A percentile compares a stretch with the other conserved stretches of the same genome.
Conservation (phyloP, 441 rosid species). For the Corymbia citriodora region DNA sequence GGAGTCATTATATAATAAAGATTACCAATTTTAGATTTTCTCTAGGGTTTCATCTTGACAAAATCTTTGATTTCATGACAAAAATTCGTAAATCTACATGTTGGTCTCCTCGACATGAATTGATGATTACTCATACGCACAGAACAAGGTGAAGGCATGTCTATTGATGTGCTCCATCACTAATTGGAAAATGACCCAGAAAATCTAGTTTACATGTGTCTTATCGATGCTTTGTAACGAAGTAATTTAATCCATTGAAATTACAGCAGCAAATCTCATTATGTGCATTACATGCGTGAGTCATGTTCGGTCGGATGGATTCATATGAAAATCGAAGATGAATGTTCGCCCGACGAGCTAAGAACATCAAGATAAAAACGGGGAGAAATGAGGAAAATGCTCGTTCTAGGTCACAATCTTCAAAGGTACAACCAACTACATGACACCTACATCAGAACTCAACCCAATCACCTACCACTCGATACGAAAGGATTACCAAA, state of each 20-base stretch:
- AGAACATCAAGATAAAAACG: fast-evolving
- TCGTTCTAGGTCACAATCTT: background rate
- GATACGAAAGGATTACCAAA: background rate
- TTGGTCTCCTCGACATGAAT: background rate
- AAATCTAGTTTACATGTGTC: background rate
- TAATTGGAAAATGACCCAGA: background rate
- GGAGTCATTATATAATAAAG: background rate
- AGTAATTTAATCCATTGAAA: no score
- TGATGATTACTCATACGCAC: background rate
- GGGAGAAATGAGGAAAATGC: background rate
- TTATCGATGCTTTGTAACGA: no score
- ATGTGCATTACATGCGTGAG: no score
- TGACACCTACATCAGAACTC: background rate
- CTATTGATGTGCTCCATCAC: background rate
- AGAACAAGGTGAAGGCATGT: background rate
- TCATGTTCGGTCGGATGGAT: background rate
- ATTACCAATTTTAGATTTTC: background rate
- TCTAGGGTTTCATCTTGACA: background rate
- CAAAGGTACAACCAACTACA: background rate
- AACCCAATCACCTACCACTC: background rate
- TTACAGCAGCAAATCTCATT: no score
- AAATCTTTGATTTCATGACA: background rate
- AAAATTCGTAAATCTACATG: background rate
- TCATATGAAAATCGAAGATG: background rate
- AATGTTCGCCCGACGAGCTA: background rate